These are phyloP conservation scores for Acanthamoeba culbertsoni DNA, from an alignment of 208 protist species.

Conservation along the genomic window DNA sequence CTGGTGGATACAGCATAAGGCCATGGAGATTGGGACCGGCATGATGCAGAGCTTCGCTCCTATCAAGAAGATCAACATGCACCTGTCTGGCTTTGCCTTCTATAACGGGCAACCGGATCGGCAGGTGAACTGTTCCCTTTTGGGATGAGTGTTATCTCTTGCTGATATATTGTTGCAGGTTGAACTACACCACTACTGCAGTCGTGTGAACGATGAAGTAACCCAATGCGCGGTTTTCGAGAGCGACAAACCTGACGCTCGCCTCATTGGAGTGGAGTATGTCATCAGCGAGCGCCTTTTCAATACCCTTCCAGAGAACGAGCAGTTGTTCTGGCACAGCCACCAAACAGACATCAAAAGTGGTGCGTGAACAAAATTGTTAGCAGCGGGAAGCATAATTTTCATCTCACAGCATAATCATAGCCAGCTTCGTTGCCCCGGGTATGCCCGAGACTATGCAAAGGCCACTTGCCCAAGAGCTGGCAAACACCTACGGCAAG, in stretches of 20 bases:
- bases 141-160: background rate
- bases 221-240: conserved; percentile 21
- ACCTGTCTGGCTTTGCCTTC: conserved; percentile 47
- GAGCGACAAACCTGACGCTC: conserved; percentile 6
- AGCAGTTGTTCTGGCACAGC: conserved; percentile 29
- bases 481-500: conserved; percentile 39
- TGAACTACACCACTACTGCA: conserved; percentile 44
- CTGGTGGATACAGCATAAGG: background rate
- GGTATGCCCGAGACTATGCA: background rate
- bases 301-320: background rate
- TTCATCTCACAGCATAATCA: too few species aligned
- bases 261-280: background rate
- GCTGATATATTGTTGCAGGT: too few species aligned
- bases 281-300: conserved; percentile 10
- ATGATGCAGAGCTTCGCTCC: conserved; percentile 30
- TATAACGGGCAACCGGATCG: background rate
- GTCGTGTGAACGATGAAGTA: background rate
- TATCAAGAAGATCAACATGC: conserved; percentile 39
- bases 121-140: background rate
- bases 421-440: conserved; percentile 24
- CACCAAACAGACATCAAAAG: conserved; percentile 44
- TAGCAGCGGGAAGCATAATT: background rate
- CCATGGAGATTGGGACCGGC: conserved; percentile 1
- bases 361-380: background rate
- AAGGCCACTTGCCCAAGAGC: background rate